Base-by-base conservation (phyloP, 768 basidiomycete genomes). In the Naematelia aurantialba region DNA sequence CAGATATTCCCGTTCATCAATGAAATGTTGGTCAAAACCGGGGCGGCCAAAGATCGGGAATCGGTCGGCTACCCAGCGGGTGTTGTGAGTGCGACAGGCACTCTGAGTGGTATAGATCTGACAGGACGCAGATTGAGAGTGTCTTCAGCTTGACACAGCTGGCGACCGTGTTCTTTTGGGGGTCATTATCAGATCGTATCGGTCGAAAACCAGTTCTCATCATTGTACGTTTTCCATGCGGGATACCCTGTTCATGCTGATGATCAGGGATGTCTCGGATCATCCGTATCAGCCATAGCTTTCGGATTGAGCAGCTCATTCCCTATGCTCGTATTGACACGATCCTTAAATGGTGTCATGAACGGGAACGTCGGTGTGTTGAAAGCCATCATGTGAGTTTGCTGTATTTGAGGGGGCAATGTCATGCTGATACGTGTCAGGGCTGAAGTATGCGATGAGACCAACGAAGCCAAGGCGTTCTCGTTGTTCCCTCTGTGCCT, bases 91-190 rank as follows among this genome's bases (percentile, higher is more conserved):
- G 5, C 4, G 2, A 22, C 39, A 12, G 1, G 31, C 21, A 8
- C 4, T 19, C 13, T 31, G n/a, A n/a, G 1, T 3, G 24, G 5
- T n/a, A 31, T 22, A 5, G 25, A 29, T 13, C 29, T 31, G n/a
- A 39, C 34, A 54, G 27, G 30, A 19, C 11, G 3, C 45, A 72
- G 70, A 62, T 72, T 55, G 70, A 72, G 61, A 68, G 67, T 17
- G 52, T 72, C 13, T 72, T 72, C 58, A 66, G 67, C 14, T 30
- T 72, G 10, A 55, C 67, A 1, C 67, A 72, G 51, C 60, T 72
- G n/a, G 19, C 63, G 21, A 72, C 70, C 10, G 61, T 72, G 22
- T 72, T 68, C 53, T 65, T 66, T 49, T 72, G 70, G 70, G 70
- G 70, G 5, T 45, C 59, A 34, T 52, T 67, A 25, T 62, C 59